Evolutionary conservation across 331 rosid species (phyloP).

Genomic region (Rosa hybrid): DNA sequence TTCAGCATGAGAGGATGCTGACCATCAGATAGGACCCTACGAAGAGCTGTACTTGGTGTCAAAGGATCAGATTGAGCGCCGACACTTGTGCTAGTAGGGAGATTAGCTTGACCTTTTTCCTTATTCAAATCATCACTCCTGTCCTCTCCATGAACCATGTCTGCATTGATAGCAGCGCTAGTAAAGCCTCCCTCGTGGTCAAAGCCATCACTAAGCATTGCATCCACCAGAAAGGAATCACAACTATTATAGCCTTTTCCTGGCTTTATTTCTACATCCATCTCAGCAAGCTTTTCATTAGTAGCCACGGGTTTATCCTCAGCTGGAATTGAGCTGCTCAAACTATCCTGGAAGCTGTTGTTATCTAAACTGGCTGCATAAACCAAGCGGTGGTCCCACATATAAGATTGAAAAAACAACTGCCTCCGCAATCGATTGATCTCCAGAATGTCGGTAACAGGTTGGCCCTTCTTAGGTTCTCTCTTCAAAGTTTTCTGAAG

Average conservation of each 20-base stretch:
- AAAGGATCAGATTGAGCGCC: conserved; percentile 35
- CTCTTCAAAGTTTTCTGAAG: conserved; percentile 59
- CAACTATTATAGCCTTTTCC: conserved; percentile 43
- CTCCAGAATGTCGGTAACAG: conserved; percentile 75
- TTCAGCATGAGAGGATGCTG: conserved; percentile 44
- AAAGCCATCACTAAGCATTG: conserved; percentile 33
- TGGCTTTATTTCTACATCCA: conserved; percentile 31
- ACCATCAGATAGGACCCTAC: conserved; percentile 67
- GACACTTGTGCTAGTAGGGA: conserved; percentile 29
- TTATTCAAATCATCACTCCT: conserved; percentile 17
- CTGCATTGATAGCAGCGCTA: conserved; percentile 35
- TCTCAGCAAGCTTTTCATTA: conserved; percentile 44
- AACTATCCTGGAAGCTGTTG: conserved; percentile 30
- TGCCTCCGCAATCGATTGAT: conserved; percentile 80
- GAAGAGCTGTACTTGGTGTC: conserved; percentile 40
- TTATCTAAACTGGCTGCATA: conserved; percentile 48
- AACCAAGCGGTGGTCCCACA: conserved; percentile 85
- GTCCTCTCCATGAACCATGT: conserved; percentile 39
- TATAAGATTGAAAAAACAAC: conserved; percentile 77
- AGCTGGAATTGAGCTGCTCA: conserved; percentile 43
- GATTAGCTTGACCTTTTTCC: conserved; percentile 37
- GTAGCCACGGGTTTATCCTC: conserved; percentile 39
- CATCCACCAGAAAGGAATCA: conserved; percentile 41
- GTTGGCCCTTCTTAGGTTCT: conserved; percentile 63
- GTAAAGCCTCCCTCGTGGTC: conserved; percentile 35